Evolutionary conservation across 2,329 filamentous ascomycete species (phyloP), one percentile per base, ranked within the genome.

Genomic region (Arthroderma uncinatum): DNA sequence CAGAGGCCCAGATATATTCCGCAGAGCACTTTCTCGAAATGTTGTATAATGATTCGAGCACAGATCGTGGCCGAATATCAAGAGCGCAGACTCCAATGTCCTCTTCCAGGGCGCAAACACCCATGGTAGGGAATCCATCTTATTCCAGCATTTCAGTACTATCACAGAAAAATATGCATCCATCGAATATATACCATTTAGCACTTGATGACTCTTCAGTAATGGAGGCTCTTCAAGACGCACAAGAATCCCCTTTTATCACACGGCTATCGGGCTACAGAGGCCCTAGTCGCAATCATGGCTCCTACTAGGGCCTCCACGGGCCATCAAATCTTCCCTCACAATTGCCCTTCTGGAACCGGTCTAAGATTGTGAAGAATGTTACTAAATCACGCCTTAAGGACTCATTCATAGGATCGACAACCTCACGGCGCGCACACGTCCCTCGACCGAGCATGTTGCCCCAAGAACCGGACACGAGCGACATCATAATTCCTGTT

Each of bases 1-100:
- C 89, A 1, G 92, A 97, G 69, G 86, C 89, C 4, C 80, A 84
- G 57, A 77, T 97, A 39, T 82, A 85, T 63, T 79, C 85, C 0
- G 90, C 90, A 1, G 77, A 84, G 2, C 77, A 82, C 14, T 96
- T 92, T 69, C 78, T 96, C 57, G 91, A 96, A 57, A 81, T 79
- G 4, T 80, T 89, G 14, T 95, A 87, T 67, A 80, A 82, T 54
- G 90, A 94, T 58, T 70, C 74, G 3, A 66, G 74, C 62, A 78
- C 74, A 61, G 76, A 80, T 58, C 80, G 79, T 57, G 81, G 81
- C 59, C 76, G 79, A 57, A 78, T 77, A 60, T 87, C 85, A 9
- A 79, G 85, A 67, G 84, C 85, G 1, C 78, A 80, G 56, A 89
- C 85, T 10, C 86, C 86, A 33, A 81, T 87, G 79, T 78, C 80